Percentiles rank a stretch among this genome's conserved stretches.
phyloP scores from a whole-genome alignment of 768 basidiomycete species.

The Scleroderma bovista region DNA sequence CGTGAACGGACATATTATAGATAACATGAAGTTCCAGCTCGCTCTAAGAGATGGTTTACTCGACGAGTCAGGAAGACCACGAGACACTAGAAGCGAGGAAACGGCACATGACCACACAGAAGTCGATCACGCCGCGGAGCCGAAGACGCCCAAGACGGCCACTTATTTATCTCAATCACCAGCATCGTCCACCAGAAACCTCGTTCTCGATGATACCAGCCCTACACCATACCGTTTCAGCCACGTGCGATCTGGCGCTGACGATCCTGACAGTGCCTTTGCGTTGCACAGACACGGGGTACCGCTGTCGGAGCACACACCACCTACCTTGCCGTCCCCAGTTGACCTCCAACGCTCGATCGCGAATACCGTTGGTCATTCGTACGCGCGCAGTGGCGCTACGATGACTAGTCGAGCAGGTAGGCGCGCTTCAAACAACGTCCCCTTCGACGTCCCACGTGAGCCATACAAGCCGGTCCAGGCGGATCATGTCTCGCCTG shows the following conservation, averaged over 20 bases:
- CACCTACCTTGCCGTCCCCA: conserved; percentile 11
- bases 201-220: conserved; percentile 20
- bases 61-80: conserved; percentile 13
- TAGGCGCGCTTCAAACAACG: conserved; percentile 32
- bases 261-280: conserved; percentile 7
- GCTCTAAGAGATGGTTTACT: conserved; percentile 30
- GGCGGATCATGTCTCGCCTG: conserved; percentile 13
- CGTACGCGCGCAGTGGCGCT: conserved; percentile 8
- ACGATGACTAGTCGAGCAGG: conserved; percentile 20
- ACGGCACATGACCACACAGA: conserved; percentile 20
- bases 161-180: conserved; percentile 31
- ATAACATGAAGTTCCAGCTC: conserved; percentile 48
- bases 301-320: conserved; percentile 16
- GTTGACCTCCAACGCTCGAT: conserved; percentile 11
- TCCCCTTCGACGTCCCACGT: conserved; percentile 35
- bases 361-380: conserved; percentile 12
- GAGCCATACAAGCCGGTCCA: conserved; percentile 20
- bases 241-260: conserved; percentile 13
- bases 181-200: conserved; percentile 17
- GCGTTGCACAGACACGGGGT: conserved; percentile 6
- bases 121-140: conserved; percentile 30
- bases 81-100: conserved; percentile 26
- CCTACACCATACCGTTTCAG: conserved; percentile 16
- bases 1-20: conserved; percentile 44
- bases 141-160: conserved; percentile 31